These are phyloP conservation scores for Mycena alexandri DNA, from an alignment of 768 basidiomycete species.

Conservation along the genomic window DNA sequence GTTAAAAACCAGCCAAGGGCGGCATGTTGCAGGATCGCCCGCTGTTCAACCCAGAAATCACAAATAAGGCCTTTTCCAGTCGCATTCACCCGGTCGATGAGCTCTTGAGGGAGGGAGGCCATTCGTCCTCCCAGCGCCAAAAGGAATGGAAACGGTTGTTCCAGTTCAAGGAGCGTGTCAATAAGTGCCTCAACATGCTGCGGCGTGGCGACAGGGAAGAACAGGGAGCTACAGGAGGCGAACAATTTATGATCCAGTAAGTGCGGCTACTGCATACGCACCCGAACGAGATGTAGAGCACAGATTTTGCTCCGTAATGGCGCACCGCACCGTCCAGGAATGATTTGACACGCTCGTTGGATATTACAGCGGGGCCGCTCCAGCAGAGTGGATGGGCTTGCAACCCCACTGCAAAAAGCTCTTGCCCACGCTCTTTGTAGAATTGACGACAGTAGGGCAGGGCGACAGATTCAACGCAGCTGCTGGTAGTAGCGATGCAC, in stretches of 20 bases:
- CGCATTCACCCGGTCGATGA: constrained; percentile 19
- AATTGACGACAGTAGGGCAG: constrained; percentile 13
- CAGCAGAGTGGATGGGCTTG: constrained; percentile 23
- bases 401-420: constrained; percentile 24
- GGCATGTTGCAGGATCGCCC: constrained; percentile 21
- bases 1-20: constrained; percentile 27
- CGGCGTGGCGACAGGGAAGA: constrained; percentile 23
- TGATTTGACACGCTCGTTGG: constrained; percentile 8
- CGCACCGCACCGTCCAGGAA: constrained; percentile 20
- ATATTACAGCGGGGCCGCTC: neutral
- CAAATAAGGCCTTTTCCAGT: constrained; percentile 25
- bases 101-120: constrained; percentile 20
- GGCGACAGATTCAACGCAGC: constrained; percentile 18
- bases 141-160: constrained; percentile 29
- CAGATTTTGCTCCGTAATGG: constrained; percentile 20
- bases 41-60: constrained; percentile 24
- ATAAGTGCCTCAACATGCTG: constrained; percentile 23
- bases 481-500: constrained; percentile 5
- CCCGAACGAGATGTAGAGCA: constrained; percentile 33
- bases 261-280: too few species aligned
- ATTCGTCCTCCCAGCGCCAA: constrained; percentile 18
- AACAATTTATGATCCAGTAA: neutral
- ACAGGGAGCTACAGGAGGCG: neutral
- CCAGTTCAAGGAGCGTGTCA: constrained; percentile 15
- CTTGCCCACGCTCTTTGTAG: constrained; percentile 20